A percentile compares a stretch with the other conserved stretches of the same genome.
phyloP scores from a whole-genome alignment of 495 filamentous ascomycete genomes.

The Coniosporium apollinis region DNA sequence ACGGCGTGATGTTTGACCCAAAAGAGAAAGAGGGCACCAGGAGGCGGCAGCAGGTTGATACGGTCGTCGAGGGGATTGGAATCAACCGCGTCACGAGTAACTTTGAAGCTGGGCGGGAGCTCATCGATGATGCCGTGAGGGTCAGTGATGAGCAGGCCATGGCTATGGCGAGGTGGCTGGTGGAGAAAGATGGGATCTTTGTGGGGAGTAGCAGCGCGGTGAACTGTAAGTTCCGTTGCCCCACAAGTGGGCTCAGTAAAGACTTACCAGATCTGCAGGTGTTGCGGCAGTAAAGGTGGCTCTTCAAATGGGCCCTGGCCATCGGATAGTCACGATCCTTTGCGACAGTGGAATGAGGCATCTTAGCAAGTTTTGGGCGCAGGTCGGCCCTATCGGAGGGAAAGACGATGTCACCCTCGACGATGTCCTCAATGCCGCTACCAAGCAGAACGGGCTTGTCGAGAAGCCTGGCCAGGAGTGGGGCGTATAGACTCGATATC shows the following conservation, averaged over 20 bases:
- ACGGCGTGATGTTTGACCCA: conserved; percentile 87
- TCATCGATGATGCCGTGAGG: conserved; percentile 78
- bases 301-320: conserved; percentile 52
- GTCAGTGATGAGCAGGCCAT: conserved; percentile 87
- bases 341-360: conserved; percentile 87
- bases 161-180: conserved; percentile 85
- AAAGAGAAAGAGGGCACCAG: conserved; percentile 84
- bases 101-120: conserved; percentile 65
- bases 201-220: conserved; percentile 86
- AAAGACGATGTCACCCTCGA: conserved; percentile 33
- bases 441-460: neutral
- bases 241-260: neutral
- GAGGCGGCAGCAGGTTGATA: conserved; percentile 79
- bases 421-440: conserved; percentile 30
- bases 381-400: conserved; percentile 52
- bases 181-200: conserved; percentile 93
- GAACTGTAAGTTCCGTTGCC: conserved; percentile 47
- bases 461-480: no score
- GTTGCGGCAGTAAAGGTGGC: conserved; percentile 76
- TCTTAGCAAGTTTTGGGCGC: conserved; percentile 86
- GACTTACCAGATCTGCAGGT: conserved; percentile 21
- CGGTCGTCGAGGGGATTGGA: conserved; percentile 89
- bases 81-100: conserved; percentile 86
- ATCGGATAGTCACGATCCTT: conserved; percentile 74
- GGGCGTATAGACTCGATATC: no score